phyloP scores from a whole-genome alignment of 2,329 filamentous ascomycete species.

The Cladosporium phlei region DNA sequence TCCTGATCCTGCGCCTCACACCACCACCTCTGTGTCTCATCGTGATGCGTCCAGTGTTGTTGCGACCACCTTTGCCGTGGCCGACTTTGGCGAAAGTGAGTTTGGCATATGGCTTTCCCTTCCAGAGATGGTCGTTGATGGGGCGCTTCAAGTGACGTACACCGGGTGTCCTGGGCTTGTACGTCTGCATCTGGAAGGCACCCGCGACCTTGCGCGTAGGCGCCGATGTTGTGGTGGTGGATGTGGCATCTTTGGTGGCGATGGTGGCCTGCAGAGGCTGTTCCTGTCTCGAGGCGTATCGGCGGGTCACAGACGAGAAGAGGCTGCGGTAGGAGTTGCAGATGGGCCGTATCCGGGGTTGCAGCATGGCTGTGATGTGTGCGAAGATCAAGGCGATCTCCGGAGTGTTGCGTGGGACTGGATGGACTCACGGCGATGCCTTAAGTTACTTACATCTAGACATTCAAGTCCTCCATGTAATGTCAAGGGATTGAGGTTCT shows the following conservation, averaged over 20 bases:
- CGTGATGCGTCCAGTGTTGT: conserved; percentile 78
- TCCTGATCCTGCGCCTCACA: conserved; percentile 84
- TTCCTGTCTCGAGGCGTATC: conserved; percentile 41
- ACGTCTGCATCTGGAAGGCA: conserved; percentile 63
- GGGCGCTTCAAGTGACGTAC: conserved; percentile 85
- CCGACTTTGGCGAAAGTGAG: conserved; percentile 92
- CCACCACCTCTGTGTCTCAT: conserved; percentile 91
- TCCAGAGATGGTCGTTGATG: conserved; percentile 96
- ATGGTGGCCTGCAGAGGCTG: conserved; percentile 18
- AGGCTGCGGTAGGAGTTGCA: conserved; percentile 46
- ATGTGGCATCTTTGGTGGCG: conserved; percentile 24
- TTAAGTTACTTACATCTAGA: too few species aligned
- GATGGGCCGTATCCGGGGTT: conserved; percentile 57
- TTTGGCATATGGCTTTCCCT: conserved; percentile 74
- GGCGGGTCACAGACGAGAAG: conserved; percentile 43
- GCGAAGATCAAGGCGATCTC: conserved; percentile 4
- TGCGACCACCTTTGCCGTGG: conserved; percentile 86
- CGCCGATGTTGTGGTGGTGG: conserved; percentile 26
- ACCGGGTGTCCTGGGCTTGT: conserved; percentile 90
- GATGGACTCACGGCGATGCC: too few species aligned
- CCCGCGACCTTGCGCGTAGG: conserved; percentile 27
- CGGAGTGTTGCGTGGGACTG: not conserved
- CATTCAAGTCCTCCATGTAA: too few species aligned
- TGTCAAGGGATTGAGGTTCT: not conserved
- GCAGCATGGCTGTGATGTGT: conserved; percentile 51